A percentile compares a stretch with the other conserved stretches of the same genome.
Evolutionary conservation across 192 early-diverging fungal genomes (phyloP).

Genomic region (Mortierella claussenii): DNA sequence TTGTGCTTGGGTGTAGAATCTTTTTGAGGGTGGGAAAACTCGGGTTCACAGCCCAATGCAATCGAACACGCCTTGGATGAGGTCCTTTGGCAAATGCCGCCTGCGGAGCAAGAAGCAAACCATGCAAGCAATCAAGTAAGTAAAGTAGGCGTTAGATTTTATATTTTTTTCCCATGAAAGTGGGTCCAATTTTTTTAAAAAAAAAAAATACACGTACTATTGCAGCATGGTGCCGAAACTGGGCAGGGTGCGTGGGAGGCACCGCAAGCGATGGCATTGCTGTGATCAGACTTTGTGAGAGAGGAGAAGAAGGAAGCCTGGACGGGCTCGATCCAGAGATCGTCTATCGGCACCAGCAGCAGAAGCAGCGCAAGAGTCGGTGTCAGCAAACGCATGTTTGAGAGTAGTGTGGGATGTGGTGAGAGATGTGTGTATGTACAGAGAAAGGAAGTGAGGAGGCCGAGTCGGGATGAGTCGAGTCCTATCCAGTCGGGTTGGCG

Average conservation of each 20-base stretch:
- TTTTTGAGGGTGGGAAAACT: conserved; percentile 8
- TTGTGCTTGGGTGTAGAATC: background rate
- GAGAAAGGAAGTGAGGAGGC: too few species aligned
- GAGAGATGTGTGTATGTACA: background rate
- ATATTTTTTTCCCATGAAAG: too few species aligned
- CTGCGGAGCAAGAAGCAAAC: background rate
- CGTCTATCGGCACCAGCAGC: conserved; percentile 2
- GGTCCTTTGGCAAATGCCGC: conserved; percentile 35
- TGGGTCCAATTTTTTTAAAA: background rate
- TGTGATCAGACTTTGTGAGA: background rate
- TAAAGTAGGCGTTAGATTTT: too few species aligned
- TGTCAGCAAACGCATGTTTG: conserved; percentile 18
- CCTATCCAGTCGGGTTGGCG: too few species aligned
- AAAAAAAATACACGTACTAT: conserved; percentile 19
- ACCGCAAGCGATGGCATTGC: conserved; percentile 10
- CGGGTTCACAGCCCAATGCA: conserved; percentile 31
- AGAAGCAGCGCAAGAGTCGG: conserved; percentile 2
- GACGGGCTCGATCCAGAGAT: conserved; percentile 17
- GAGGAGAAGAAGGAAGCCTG: conserved; percentile 20
- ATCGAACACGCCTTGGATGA: conserved; percentile 27
- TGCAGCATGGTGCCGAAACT: conserved; percentile 27
- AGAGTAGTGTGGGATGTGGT: too few species aligned
- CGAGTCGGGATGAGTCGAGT: too few species aligned
- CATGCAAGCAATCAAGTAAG: too few species aligned
- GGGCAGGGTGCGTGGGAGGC: conserved; percentile 16